Evolutionary conservation across 257 asterid species (phyloP), one percentile per base, ranked within the genome.

Genomic region (Ophiorrhiza pumila): DNA sequence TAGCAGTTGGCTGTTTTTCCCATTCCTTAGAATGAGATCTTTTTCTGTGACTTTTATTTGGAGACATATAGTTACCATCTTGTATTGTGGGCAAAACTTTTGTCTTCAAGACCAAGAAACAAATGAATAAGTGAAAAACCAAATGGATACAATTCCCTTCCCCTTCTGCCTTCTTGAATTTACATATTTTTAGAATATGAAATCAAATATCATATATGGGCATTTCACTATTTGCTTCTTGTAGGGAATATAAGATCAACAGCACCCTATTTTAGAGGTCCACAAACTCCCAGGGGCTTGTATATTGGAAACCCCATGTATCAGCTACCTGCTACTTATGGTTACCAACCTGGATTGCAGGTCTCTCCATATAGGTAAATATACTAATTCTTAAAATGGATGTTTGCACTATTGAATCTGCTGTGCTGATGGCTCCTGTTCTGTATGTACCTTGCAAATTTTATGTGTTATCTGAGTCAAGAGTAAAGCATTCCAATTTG

Each of bases 291-390:
- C 0, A 47, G 80, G 53, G 68, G 76, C 12, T 62, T 75, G n/a
- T 71, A 79, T 57, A 43, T 66, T 15, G 77, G 74, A 58, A 68
- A 67, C 73, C 56, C 77, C 37, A 9, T 57, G 2, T 75, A 74
- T 63, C 80, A 67, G 57, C 68, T 64, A 46, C 80, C 80, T 1
- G 62, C 59, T 58, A 13, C 68, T 49, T 79, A 64, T 65, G 73
- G 77, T 11, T 79, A 79, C 62, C 83, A 79, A 46, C 74, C 65
- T 32, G 83, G 83, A 37, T 32, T 74, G 65, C 76, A 64, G 31
- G 70, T 53, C 29, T 59, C 79, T 23, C 77, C 80, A 4, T 75
- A 64, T 52, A 71, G 83, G 83, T 79, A 63, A 57, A 22, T 35
- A 22, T 35, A 25, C 42, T 55, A 37, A 13, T 62, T n/a, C 45